Evolutionary conservation across 306 rosid genomes (phyloP).

Genomic region (Rosa lucieae): DNA sequence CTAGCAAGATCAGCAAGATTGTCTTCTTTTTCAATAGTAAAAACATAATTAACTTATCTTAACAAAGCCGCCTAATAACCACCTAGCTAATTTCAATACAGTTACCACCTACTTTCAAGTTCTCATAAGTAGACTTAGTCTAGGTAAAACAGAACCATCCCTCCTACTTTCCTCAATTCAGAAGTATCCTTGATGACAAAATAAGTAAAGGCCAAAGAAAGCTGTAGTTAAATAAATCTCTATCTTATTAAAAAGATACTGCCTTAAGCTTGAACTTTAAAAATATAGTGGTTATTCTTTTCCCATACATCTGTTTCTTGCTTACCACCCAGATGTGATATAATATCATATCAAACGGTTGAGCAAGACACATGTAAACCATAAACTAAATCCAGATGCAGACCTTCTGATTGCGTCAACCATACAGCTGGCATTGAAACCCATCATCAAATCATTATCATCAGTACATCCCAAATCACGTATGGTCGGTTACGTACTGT

Average conservation of each 20-base stretch:
- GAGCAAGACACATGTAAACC: slow-evolving; percentile 26
- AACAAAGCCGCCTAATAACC: background rate
- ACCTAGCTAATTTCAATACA: background rate
- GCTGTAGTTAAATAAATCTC: background rate
- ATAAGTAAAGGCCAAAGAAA: background rate
- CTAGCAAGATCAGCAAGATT: background rate
- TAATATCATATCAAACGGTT: slow-evolving; percentile 9
- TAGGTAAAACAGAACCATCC: background rate
- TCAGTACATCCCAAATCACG: background rate
- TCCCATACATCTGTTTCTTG: slow-evolving; percentile 1
- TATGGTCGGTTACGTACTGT: slow-evolving; percentile 20
- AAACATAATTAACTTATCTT: slow-evolving; percentile 3
- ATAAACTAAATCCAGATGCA: slow-evolving; percentile 21
- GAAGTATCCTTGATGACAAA: background rate
- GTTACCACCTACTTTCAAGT: slow-evolving; percentile 2
- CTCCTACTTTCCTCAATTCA: background rate
- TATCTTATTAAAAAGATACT: background rate
- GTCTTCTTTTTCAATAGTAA: slow-evolving; percentile 4
- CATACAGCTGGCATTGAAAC: slow-evolving; percentile 36
- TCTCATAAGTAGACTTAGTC: background rate
- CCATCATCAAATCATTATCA: slow-evolving; percentile 18
- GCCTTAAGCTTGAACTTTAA: background rate
- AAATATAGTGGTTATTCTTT: slow-evolving; percentile 20
- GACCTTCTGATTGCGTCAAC: slow-evolving; percentile 32
- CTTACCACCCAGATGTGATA: slow-evolving; percentile 1